Conservation (phyloP, 768 basidiomycete genomes). For the Mycena filopes region DNA sequence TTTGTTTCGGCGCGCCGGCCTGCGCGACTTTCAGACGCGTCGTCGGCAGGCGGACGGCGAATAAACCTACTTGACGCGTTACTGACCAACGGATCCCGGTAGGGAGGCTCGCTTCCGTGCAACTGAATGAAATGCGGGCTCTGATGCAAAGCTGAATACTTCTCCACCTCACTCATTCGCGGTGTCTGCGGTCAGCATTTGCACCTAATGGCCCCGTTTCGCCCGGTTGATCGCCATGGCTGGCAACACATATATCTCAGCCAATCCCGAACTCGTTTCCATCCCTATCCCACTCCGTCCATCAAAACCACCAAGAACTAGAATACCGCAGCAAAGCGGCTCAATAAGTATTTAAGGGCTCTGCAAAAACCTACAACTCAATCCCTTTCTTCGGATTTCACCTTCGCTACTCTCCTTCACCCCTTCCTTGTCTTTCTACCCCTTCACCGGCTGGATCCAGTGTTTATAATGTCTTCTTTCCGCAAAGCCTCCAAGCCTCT, state of each 20-base stretch:
- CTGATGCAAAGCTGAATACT: no score
- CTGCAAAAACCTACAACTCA: conserved; percentile 22
- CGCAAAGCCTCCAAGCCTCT: conserved; percentile 71
- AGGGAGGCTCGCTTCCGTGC: no score
- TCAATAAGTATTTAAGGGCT: conserved; percentile 13
- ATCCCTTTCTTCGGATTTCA: conserved; percentile 43
- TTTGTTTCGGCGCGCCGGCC: background rate
- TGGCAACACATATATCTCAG: conserved; percentile 6
- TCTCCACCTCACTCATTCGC: no score
- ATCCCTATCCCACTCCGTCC: conserved; percentile 10
- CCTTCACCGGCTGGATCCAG: conserved; percentile 61
- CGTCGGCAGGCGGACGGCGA: conserved; percentile 4
- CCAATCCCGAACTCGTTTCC: conserved; percentile 24
- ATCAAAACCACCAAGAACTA: conserved; percentile 17
- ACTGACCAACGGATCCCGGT: background rate
- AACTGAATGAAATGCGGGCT: no score
- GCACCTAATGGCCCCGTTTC: conserved; percentile 8
- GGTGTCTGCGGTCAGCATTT: no score
- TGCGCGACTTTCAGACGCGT: background rate
- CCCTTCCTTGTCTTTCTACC: conserved; percentile 36
- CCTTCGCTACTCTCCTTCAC: conserved; percentile 38
- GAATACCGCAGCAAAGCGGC: background rate
- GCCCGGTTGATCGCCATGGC: conserved; percentile 14
- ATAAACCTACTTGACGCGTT: background rate
- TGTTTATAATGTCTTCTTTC: conserved; percentile 56